Evolutionary conservation across 257 asterid genomes (phyloP), one percentile per base, ranked within the genome.

Genomic region (Haberlea rhodopensis): DNA sequence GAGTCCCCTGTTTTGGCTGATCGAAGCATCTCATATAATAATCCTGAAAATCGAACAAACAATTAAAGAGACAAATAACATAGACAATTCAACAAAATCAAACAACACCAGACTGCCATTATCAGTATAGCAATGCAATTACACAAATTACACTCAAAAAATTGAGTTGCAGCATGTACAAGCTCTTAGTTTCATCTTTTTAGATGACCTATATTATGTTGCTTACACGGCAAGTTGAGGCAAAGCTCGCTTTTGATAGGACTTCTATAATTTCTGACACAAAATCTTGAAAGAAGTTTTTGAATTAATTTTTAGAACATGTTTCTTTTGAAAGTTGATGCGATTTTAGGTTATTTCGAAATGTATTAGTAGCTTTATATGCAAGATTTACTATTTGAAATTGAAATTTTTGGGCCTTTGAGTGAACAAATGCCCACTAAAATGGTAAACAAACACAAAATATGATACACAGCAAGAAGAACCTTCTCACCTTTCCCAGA

Each of bases 1-100:
- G 96, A 89, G 76, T 87, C 97, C 80, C 94, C 94, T 68, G 87
- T 80, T 81, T 79, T 89, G 58, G 96, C 85, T 21, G 96, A 85
- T 65, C 97, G 90, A 73, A 92, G 97, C 99, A 92, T 92, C 84
- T 92, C 99, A 69, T 77, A 68, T 46, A 92, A 75, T 68, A 92
- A 79, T 75, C 99, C 99, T 92, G 92, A 68, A 76, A 64, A 58
- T 48, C 22, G 58, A n/a, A 62, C 63, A 72, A 28, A 49, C 59
- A 45, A 72, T 43, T 60, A 69, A 67, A 63, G 13, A 19, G 57
- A 18, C 46, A 62, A 46, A 26, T 32, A 62, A 51, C 10, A 31
- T 59, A 51, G 62, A 45, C 16, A 45, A 26, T 49, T 19, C 62
- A 66, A 15, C 51, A 43, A 43, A 37, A 46, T 23, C 7, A 57